A percentile compares a stretch with the other conserved stretches of the same genome.
Evolutionary conservation across 371 early-diverging fungal genomes (phyloP).

Genomic region (Apophysomyces ossiformis): DNA sequence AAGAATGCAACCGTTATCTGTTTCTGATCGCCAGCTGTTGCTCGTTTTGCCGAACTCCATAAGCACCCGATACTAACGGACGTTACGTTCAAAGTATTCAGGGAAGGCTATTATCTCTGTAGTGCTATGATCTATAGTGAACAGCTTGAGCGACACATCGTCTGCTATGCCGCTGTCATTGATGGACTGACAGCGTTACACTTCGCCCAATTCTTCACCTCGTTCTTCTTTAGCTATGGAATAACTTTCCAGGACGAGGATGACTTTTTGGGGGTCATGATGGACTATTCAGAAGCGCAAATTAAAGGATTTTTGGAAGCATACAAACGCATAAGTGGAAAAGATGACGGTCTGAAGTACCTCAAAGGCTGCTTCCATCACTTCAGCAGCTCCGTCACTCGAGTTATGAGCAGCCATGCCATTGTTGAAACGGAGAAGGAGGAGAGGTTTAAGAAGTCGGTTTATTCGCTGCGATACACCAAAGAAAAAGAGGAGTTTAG

Average conservation of each 20-base stretch:
- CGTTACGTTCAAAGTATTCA: neutral
- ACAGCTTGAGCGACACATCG: neutral
- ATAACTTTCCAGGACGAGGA: neutral
- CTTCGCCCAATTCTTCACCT: neutral
- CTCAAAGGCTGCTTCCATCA: neutral
- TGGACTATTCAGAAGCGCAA: neutral
- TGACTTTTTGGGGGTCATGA: neutral
- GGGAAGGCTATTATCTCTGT: neutral
- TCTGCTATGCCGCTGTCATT: neutral
- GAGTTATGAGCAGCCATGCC: neutral
- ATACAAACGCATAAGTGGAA: neutral
- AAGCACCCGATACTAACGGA: neutral
- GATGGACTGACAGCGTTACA: neutral
- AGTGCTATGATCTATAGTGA: neutral
- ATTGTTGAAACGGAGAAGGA: neutral
- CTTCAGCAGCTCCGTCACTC: neutral
- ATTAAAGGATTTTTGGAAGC: neutral
- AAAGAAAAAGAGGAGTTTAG: neutral
- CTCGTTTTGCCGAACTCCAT: neutral
- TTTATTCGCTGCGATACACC: neutral
- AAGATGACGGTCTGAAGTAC: neutral
- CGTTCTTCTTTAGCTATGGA: neutral
- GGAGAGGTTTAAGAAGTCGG: neutral
- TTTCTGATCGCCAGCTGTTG: neutral
- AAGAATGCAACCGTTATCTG: neutral